Evolutionary conservation across 2,329 filamentous ascomycete species (phyloP).

Genomic region (Xylariales sp.): DNA sequence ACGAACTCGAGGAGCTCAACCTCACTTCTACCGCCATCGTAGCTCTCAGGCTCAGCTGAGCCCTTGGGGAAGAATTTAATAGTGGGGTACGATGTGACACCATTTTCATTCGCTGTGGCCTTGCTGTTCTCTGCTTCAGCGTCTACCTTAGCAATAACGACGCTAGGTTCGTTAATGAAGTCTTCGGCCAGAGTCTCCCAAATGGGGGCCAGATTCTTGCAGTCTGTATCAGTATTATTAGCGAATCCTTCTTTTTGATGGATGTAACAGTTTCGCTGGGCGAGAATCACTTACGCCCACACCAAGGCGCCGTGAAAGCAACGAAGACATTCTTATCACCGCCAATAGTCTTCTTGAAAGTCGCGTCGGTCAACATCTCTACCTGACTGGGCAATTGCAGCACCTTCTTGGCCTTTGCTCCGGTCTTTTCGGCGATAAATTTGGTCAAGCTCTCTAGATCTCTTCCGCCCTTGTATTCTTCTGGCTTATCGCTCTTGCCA

Average conservation of each 20-base stretch:
- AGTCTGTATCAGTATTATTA: conserved; percentile 71
- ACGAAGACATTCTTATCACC: conserved; percentile 90
- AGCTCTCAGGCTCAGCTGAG: conserved; percentile 75
- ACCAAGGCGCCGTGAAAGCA: conserved; percentile 98
- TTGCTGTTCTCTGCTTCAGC: conserved; percentile 89
- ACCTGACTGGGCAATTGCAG: conserved; percentile 79
- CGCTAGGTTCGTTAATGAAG: conserved; percentile 80
- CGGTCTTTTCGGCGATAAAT: conserved; percentile 90
- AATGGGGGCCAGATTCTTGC: conserved; percentile 89
- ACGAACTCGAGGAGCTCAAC: conserved; percentile 81
- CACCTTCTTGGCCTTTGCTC: conserved; percentile 82
- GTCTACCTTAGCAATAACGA: conserved; percentile 94
- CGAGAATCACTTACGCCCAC: conserved; percentile 80
- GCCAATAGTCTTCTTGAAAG: conserved; percentile 82
- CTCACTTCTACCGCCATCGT: conserved; percentile 82
- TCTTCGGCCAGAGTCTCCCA: conserved; percentile 90
- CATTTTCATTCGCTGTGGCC: conserved; percentile 78
- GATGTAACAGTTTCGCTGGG: conserved; percentile 8
- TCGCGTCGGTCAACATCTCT: conserved; percentile 80
- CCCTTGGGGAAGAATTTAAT: conserved; percentile 98
- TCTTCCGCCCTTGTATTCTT: conserved; percentile 86
- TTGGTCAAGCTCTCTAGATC: conserved; percentile 85
- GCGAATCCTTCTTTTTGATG: conserved; percentile 32
- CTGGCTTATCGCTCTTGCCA: conserved; percentile 86
- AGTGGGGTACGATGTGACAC: conserved; percentile 88